Evolutionary conservation across 495 filamentous ascomycete genomes (phyloP), one percentile per base, ranked within the genome.

Genomic region (Xylaria palmicola): DNA sequence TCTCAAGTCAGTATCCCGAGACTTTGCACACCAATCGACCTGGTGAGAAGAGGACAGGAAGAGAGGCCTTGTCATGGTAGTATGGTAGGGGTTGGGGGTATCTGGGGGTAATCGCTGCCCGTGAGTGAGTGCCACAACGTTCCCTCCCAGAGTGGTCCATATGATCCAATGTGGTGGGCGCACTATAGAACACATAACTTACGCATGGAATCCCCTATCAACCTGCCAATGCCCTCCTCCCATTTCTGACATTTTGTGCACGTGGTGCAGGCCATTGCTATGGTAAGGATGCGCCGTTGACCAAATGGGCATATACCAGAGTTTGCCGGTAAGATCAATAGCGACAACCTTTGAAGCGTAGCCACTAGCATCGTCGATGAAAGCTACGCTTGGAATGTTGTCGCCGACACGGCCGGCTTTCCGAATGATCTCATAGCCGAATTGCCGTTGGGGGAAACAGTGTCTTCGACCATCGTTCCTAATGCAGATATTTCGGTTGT

Each of bases 361-460:
- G 1, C 89, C 92, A 12, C 83, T 73, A 8, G 80, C 74, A 64
- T 91, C 86, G 50, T 83, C 83, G 37, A 83, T 81, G 68, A 98
- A 97, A 10, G 84, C 77, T 15, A 98, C 77, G 34, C 79, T 86
- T 1, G 94, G 93, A 4, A 97, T 90, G 65, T 98, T 97, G 19
- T 69, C 48, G 2, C 77, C 77, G 3, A 27, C 9, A 4, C 7
- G 34, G 22, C 67, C 69, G 0, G 74, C 67, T 4, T 72, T 63
- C 8, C 52, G 39, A 19, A 53, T 32, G 39, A 60, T 17, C 27
- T 17, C 48, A 40, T 53, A 53, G 4, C 27, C 15, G 6, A 19
- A 9, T 41, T 60, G 24, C n/a, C 58, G 48, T 6, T 10, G 22
- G 13, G 22, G 30, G 8, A 36, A 43, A 4, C 7, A 10, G 9